Conservation (phyloP, 306 rosid species). For the Bauhinia variegata region DNA sequence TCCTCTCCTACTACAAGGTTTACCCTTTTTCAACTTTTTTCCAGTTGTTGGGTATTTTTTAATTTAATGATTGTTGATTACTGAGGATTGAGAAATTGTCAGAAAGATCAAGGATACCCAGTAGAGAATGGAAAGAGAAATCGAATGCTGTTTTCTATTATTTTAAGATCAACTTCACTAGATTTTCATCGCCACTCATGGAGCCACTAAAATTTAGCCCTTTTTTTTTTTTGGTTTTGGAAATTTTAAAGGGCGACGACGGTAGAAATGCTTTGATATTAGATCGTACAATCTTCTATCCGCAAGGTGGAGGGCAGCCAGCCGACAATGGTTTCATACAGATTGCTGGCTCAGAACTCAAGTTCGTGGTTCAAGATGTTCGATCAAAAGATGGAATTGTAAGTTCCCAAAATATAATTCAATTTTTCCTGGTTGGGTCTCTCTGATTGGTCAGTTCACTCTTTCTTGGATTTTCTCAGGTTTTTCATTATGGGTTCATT, state of each 20-base stretch:
- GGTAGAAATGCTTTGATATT: slow-evolving; percentile 59
- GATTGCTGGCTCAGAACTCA: slow-evolving; percentile 41
- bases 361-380: slow-evolving; percentile 63
- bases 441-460: background rate
- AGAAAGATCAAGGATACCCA: background rate
- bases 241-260: slow-evolving; percentile 54
- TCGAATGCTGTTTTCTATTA: background rate
- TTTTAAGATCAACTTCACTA: no score
- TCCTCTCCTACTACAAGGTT: slow-evolving; percentile 55
- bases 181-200: background rate
- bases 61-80: slow-evolving; percentile 6
- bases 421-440: background rate
- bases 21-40: background rate
- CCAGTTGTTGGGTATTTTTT: no score
- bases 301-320: slow-evolving; percentile 93
- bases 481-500: slow-evolving; percentile 62
- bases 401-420: slow-evolving; percentile 17
- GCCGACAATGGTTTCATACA: slow-evolving; percentile 62
- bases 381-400: slow-evolving; percentile 73
- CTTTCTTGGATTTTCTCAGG: slow-evolving; percentile 39
- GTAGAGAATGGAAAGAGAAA: background rate
- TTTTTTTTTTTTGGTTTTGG: background rate
- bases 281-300: slow-evolving; percentile 74
- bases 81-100: slow-evolving; percentile 11
- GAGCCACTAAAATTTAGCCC: background rate